Evolutionary conservation across 2,329 filamentous ascomycete species (phyloP), one percentile per base, ranked within the genome.

Genomic region (Aureobasidium sp.): DNA sequence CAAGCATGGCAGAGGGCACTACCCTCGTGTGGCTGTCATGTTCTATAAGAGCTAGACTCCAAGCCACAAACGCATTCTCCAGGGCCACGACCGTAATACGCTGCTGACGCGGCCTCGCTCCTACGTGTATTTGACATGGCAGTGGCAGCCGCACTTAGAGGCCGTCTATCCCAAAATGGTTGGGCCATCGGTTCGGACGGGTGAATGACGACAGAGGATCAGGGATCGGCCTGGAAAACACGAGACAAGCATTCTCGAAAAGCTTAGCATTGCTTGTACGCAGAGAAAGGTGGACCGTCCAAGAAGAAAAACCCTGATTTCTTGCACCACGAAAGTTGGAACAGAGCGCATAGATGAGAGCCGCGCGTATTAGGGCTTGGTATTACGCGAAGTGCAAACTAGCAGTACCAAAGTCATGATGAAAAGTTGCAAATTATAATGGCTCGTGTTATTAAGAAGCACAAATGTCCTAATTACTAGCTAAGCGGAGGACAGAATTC

Each of bases 21-120:
- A 39, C 34, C 31, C 55, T 57, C 39, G 31, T 45, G 53, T 34
- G 41, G 39, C 53, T 45, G 53, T n/a, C 53, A 57, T 57, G 52
- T 39, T 15, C 53, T 57, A 44, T 57, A 57, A 55, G 51, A 34
- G 20, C 39, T 27, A 39, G 31, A 42, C 41, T 37, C 15, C 42
- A 47, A 48, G 55, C 55, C 53, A 57, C 53, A 57, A 29, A 25
- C 27, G 39, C 31, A 42, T 57, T 27, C 53, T 34, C 31, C 31
- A 34, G 31, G 8, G 31, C 31, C 34, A 15, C 41, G 12, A 22
- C 27, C 17, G 41, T 57, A 45, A n/a, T 27, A 25, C 27, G 15
- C 20, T 25, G 42, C 41, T 58, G 55, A 58, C 55, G 55, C 55
- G 55, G 42, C 55, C 55, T 48, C 29, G 8, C 37, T 22, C 22